Percentiles rank a stretch among this genome's conserved stretches.
Conservation (phyloP, 768 basidiomycete species). For the Trametes sanguinea region DNA sequence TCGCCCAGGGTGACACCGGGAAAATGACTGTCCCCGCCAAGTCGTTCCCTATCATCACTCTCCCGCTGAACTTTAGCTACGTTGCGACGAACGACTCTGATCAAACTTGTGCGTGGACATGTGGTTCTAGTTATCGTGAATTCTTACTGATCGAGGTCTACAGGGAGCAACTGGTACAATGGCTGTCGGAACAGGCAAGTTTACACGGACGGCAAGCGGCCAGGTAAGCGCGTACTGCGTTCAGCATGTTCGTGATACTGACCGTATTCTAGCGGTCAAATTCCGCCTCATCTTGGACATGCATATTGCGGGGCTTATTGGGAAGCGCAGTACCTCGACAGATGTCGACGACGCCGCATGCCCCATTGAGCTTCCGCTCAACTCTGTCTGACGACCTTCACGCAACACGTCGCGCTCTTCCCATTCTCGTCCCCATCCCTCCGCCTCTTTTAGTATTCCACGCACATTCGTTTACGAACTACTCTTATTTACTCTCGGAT, state of each 20-base stretch:
- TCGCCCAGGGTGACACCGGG: conserved; percentile 69
- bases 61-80: conserved; percentile 88
- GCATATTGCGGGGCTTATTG: conserved; percentile 68
- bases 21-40: conserved; percentile 66
- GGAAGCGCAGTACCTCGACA: conserved; percentile 53
- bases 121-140: conserved; percentile 7
- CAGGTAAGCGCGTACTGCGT: conserved; percentile 48
- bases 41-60: conserved; percentile 56
- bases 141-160: neutral
- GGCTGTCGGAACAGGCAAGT: conserved; percentile 66
- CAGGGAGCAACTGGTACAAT: conserved; percentile 76
- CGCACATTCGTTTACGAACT: conserved; percentile 6
- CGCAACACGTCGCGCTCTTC: neutral
- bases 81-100: conserved; percentile 77
- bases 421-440: neutral
- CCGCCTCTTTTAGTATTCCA: neutral
- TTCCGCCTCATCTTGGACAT: conserved; percentile 68
- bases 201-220: conserved; percentile 52
- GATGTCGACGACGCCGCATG: conserved; percentile 63
- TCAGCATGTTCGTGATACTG: neutral
- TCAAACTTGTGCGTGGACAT: conserved; percentile 64
- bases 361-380: conserved; percentile 65
- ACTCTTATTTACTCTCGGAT: conserved; percentile 5
- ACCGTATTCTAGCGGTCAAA: conserved; percentile 43
- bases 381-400: conserved; percentile 43